Base-by-base conservation (phyloP, 768 basidiomycete species). In the Baorangia bicolor region DNA sequence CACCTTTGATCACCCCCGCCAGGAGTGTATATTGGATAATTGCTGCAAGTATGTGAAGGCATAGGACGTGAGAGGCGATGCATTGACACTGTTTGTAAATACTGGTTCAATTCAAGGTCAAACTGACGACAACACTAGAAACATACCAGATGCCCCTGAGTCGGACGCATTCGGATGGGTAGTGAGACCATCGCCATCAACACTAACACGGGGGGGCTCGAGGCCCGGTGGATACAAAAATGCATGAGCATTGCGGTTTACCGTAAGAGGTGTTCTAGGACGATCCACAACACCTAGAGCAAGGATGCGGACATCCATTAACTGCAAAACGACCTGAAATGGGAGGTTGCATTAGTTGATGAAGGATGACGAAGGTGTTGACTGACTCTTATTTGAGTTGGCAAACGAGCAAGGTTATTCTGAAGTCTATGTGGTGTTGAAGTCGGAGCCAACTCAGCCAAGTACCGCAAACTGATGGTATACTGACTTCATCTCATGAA, bases 401-500 rank as follows among this genome's bases (percentile, higher is more conserved):
- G 82, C 39, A 91, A 73, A 64, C 88, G 85, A 21, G 78, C 76
- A 33, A 91, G 69, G 63, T 90, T 84, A 62, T 74, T 87, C 69
- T 90, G 90, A 43, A 84, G 57, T 66, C 89, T 90, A 38, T 20
- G 12, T n/a, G n/a, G 25, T 8, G 45, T 59, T n/a, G n/a, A 28
- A 54, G 56, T 34, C 31, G 44, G 25, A 55, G 20, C 42, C 47
- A 56, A 49, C 31, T 42, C 23, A 55, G 20, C 42, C 47, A 56
- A 49, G 37, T 4, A 46, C 3, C 41, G 3, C 23, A 14, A 21
- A 23, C 25, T 9, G 30, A 45, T 12, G 28, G 18, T 27, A 44
- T 38, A 73, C 78, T 57, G 59, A 90, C 90, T 91, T 92, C 73
- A 90, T 79, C 66, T 90, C 82, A 60, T 90, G 78, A 67, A 90